Evolutionary conservation across 2,329 filamentous ascomycete genomes (phyloP), one percentile per base, ranked within the genome.

Genomic region (Periconia sp.): DNA sequence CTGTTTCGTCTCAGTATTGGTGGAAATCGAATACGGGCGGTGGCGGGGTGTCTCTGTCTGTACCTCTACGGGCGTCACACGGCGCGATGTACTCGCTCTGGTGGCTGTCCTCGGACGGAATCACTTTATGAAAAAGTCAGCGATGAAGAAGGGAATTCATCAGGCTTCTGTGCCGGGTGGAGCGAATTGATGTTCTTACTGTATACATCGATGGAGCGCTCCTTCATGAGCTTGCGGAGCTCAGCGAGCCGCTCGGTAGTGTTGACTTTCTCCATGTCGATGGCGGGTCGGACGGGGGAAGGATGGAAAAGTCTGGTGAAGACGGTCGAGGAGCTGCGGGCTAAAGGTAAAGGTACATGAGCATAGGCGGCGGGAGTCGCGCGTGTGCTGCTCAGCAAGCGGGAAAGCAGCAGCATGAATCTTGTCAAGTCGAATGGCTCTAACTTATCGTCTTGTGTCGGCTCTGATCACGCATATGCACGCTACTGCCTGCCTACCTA

Each of bases 41-140:
- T 19, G 40, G 46, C 48, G 55, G 57, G 61, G 54, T 33, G 5
- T 37, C 33, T 41, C 47, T 56, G 18, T 41, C 15, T 67, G 66
- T 59, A 85, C 83, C 83, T 84, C 94, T 87, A 62, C 94, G 87
- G 56, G 84, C 92, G 79, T 99, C 94, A 72, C 91, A 96, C n/a
- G 88, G 87, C 47, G 94, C 94, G 74, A 97, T 97, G 76, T 99
- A 99, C 78, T 99, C 94, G 62, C 93, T 97, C 63, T 93, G 91
- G 74, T 99, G 94, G 71, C 91, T 93, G 74, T 99, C 94, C 83
- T 97, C 94, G 33, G 93, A 97, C 0, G 94, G 94, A 7, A 97
- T 85, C 70, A 99, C 93, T 97, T 37, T 37, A 37, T 5, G 71
- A 42, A 49, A 46, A 8, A 63, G 67, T 79, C 63, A 82, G 77